Conservation (phyloP, 176 grass and related monocot genomes). For the Oryza brachyantha region DNA sequence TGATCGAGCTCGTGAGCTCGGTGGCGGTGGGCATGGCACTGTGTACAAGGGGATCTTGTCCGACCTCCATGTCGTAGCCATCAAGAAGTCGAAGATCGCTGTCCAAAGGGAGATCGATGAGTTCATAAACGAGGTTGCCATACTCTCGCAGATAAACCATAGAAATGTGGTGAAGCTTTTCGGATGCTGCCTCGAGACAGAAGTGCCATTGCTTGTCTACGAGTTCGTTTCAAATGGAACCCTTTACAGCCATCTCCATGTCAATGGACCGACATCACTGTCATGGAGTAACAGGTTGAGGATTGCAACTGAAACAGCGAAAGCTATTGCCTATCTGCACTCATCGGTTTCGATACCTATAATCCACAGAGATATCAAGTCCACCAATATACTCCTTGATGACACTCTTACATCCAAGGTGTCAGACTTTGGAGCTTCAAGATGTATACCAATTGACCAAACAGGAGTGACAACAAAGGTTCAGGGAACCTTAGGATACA, state of each 20-base stretch:
- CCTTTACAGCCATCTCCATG: neutral
- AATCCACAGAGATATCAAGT: neutral
- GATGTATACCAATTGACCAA: neutral
- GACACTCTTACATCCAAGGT: neutral
- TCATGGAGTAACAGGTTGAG: neutral
- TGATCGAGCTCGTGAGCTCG: neutral
- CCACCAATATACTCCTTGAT: neutral
- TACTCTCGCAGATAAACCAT: neutral
- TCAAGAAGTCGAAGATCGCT: neutral
- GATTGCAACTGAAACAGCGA: neutral
- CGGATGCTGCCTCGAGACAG: conserved; percentile 23
- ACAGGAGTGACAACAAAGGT: neutral
- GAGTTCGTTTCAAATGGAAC: neutral
- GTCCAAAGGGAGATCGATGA: neutral
- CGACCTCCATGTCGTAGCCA: neutral
- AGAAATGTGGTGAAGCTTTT: neutral
- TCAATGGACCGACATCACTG: neutral
- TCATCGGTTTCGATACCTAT: neutral
- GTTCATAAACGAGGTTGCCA: neutral
- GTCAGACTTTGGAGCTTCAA: neutral
- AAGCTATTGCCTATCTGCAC: neutral
- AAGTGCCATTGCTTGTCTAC: neutral
- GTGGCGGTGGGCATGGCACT: neutral
- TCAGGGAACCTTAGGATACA: neutral
- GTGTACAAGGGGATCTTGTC: neutral